Percentiles rank a stretch among this genome's conserved stretches.
phyloP scores from a whole-genome alignment of 2,329 filamentous ascomycete genomes.

The Penicillium italicum region DNA sequence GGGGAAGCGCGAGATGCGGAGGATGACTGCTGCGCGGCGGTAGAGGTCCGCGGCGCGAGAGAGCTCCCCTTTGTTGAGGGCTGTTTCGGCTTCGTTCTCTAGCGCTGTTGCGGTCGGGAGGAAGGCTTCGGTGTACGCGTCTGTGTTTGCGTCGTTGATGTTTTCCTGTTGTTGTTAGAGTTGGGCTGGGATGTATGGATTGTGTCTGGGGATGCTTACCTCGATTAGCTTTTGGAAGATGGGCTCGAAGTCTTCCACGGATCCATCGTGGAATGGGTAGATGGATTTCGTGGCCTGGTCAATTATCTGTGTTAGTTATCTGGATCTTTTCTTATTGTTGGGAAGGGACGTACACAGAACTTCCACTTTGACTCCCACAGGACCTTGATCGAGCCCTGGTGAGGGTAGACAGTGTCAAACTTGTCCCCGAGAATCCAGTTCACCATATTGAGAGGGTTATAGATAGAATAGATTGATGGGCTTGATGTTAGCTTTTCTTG shows the following conservation, averaged over 20 bases:
- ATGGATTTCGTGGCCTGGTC: constrained; percentile 55
- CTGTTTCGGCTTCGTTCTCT: constrained; percentile 50
- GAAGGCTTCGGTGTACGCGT: constrained; percentile 62
- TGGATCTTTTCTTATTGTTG: background rate
- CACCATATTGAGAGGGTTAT: constrained; percentile 15
- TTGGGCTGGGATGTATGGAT: background rate
- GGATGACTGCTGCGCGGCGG: constrained; percentile 68
- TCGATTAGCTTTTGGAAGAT: constrained; percentile 62
- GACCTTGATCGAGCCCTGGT: constrained; percentile 58
- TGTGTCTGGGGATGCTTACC: constrained; percentile 32
- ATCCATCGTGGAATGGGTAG: constrained; percentile 72
- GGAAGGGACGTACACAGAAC: constrained; percentile 51
- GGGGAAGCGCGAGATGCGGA: constrained; percentile 70
- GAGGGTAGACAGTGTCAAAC: constrained; percentile 50
- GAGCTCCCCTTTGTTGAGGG: constrained; percentile 48
- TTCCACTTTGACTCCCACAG: constrained; percentile 78
- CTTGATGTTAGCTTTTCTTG: background rate
- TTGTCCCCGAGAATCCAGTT: constrained; percentile 45
- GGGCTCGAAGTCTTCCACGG: constrained; percentile 64
- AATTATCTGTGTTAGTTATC: constrained; percentile 16
- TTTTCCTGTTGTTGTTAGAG: constrained; percentile 40
- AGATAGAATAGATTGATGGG: background rate
- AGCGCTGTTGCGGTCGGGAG: constrained; percentile 60
- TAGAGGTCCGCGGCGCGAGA: constrained; percentile 60
- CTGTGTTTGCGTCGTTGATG: constrained; percentile 63